These are phyloP conservation scores for Nigrospora sphaerica DNA, from an alignment of 2,329 filamentous ascomycete genomes.

Conservation along the genomic window DNA sequence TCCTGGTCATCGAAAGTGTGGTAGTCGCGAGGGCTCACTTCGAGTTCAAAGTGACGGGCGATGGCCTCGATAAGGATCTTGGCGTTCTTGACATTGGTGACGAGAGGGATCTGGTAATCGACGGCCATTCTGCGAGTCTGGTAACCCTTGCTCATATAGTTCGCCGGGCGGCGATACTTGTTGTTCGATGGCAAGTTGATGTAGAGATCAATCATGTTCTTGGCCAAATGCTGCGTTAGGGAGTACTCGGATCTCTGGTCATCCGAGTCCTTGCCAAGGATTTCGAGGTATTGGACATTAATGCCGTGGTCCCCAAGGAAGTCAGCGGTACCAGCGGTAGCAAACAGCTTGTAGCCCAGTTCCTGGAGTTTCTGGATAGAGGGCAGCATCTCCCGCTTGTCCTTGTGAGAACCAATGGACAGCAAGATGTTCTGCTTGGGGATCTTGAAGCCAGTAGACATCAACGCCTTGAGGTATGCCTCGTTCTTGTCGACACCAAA, in stretches of 20 bases:
- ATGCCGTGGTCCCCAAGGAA: slow-evolving; percentile 92
- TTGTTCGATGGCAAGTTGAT: slow-evolving; percentile 99
- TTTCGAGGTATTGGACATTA: slow-evolving; percentile 87
- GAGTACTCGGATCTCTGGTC: slow-evolving; percentile 95
- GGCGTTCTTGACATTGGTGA: slow-evolving; percentile 98
- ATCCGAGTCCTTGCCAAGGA: slow-evolving; percentile 69
- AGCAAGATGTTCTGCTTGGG: slow-evolving; percentile 93
- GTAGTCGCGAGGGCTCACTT: slow-evolving; percentile 78
- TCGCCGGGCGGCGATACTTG: slow-evolving; percentile 90
- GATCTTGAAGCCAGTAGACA: slow-evolving; percentile 93
- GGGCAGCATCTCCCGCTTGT: slow-evolving; percentile 95
- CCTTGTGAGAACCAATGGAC: slow-evolving; percentile 95
- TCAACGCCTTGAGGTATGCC: slow-evolving; percentile 90
- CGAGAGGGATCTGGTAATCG: slow-evolving; percentile 90
- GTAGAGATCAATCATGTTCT: slow-evolving; percentile 97
- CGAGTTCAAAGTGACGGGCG: slow-evolving; percentile 78
- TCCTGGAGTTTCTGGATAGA: slow-evolving; percentile 84
- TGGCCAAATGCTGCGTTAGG: slow-evolving; percentile 89
- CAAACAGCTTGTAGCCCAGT: slow-evolving; percentile 91
- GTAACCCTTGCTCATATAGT: slow-evolving; percentile 98
- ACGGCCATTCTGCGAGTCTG: slow-evolving; percentile 96
- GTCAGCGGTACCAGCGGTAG: slow-evolving; percentile 92
- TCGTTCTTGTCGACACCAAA: slow-evolving; percentile 96
- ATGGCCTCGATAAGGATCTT: slow-evolving; percentile 96
- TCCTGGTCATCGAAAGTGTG: slow-evolving; percentile 47